Evolutionary conservation across 1,284 basidiomycete species (phyloP).

Genomic region (Sporisorium scitamineum): DNA sequence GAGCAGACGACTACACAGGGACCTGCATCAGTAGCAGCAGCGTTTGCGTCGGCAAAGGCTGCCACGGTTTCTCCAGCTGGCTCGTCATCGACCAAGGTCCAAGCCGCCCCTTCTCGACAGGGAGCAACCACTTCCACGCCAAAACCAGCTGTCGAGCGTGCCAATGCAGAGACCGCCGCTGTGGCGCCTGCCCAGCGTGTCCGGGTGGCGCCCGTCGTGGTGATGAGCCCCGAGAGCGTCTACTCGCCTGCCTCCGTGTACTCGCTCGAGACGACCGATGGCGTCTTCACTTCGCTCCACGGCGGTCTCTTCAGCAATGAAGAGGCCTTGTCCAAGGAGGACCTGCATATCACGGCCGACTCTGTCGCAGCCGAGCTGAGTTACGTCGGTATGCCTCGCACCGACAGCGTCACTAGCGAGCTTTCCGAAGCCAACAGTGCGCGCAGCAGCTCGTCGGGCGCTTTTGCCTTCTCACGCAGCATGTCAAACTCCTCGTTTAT

Average conservation of each 20-base stretch:
- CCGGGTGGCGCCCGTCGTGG: conserved; percentile 3
- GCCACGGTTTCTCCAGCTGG: conserved; percentile 2
- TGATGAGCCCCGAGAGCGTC: conserved; percentile 46
- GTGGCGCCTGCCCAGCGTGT: neutral
- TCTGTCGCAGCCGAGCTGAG: conserved; percentile 29
- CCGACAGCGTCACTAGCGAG: conserved; percentile 46
- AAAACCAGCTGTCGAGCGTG: conserved; percentile 7
- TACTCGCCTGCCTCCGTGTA: conserved; percentile 45
- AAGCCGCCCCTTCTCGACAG: conserved; percentile 11
- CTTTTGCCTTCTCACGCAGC: conserved; percentile 52
- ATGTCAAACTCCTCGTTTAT: conserved; percentile 49
- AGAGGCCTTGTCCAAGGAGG: conserved; percentile 27
- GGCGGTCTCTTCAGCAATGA: conserved; percentile 21
- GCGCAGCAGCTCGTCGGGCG: conserved; percentile 49
- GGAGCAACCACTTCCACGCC: conserved; percentile 25
- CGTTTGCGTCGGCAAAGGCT: conserved; percentile 1
- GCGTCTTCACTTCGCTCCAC: conserved; percentile 27
- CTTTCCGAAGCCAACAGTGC: conserved; percentile 36
- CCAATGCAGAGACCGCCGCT: neutral
- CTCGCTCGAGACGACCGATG: conserved; percentile 26
- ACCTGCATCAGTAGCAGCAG: neutral
- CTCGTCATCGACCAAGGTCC: conserved; percentile 2
- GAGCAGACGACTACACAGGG: conserved; percentile 1
- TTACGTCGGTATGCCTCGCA: conserved; percentile 32
- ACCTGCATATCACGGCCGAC: conserved; percentile 29